phyloP scores from a whole-genome alignment of 2,329 filamentous ascomycete genomes.

The Pseudogymnoascus sp. region DNA sequence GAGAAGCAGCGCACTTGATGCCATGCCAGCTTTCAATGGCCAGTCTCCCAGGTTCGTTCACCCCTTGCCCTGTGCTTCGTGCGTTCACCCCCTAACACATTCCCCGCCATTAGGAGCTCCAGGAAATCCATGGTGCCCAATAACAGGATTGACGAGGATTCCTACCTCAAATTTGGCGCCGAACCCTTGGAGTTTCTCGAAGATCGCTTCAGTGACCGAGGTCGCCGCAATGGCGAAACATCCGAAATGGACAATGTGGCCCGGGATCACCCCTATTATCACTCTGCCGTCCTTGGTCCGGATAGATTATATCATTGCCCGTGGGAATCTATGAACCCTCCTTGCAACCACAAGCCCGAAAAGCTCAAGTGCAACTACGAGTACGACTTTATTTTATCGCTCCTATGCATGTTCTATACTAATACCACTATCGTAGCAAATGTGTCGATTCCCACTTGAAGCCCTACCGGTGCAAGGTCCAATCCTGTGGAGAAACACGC shows the following conservation, averaged over 20 bases:
- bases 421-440: constrained; percentile 53
- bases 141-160: constrained; percentile 27
- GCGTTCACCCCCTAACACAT: constrained; percentile 22
- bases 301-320: constrained; percentile 94
- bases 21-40: constrained; percentile 24
- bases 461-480: constrained; percentile 88
- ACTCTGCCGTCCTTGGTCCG: constrained; percentile 49
- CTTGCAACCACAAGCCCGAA: constrained; percentile 82
- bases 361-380: constrained; percentile 99
- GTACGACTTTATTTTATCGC: constrained; percentile 45
- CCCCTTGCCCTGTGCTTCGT: constrained; percentile 11
- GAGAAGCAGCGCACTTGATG: constrained; percentile 24
- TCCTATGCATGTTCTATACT: constrained; percentile 18
- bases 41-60: constrained; percentile 27
- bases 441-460: constrained; percentile 94
- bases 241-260: constrained; percentile 34
- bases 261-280: constrained; percentile 62
- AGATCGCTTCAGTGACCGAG: constrained; percentile 21
- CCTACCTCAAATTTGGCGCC: constrained; percentile 21
- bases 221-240: constrained; percentile 24
- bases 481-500: constrained; percentile 71
- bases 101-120: constrained; percentile 24
- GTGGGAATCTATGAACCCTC: constrained; percentile 60
- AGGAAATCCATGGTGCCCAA: constrained; percentile 22
- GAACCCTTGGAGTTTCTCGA: constrained; percentile 24